Conservation (phyloP, 2,329 filamentous ascomycete genomes). For the Penicillium sp. region DNA sequence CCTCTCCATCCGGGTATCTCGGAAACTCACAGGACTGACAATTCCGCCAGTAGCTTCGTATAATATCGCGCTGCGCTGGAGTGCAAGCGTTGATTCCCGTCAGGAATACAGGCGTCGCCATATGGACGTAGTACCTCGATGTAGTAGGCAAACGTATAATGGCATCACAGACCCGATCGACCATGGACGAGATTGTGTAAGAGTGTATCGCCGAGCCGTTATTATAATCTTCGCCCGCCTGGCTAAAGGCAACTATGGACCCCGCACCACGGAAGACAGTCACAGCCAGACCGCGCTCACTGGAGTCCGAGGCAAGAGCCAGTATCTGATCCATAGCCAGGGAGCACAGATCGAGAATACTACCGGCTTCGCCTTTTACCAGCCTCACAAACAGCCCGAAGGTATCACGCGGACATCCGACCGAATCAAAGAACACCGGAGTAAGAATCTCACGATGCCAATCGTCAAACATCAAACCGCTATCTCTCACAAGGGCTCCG, state of each 20-base stretch:
- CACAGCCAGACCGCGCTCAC: constrained; percentile 22
- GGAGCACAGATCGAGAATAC: constrained; percentile 8
- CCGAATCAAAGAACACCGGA: constrained; percentile 35
- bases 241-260: constrained; percentile 32
- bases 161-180: constrained; percentile 36
- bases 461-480: constrained; percentile 38
- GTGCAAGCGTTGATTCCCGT: constrained; percentile 38
- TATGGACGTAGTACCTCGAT: constrained; percentile 42
- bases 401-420: constrained; percentile 40
- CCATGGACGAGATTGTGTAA: constrained; percentile 28
- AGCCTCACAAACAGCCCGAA: constrained; percentile 39
- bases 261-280: constrained; percentile 39
- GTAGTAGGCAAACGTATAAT: constrained; percentile 31
- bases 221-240: neutral
- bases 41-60: constrained; percentile 41
- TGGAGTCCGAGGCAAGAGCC: constrained; percentile 15
- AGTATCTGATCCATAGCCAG: constrained; percentile 19
- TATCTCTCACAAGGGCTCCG: constrained; percentile 28
- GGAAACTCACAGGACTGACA: constrained; percentile 40
- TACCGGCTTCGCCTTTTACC: constrained; percentile 24
- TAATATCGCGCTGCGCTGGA: constrained; percentile 32
- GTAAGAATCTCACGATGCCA: constrained; percentile 41
- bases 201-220: constrained; percentile 4
- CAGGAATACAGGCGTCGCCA: constrained; percentile 40
- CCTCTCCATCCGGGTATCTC: constrained; percentile 35